Conservation (phyloP, 1,284 basidiomycete species). For the Entoloma clypeatum region DNA sequence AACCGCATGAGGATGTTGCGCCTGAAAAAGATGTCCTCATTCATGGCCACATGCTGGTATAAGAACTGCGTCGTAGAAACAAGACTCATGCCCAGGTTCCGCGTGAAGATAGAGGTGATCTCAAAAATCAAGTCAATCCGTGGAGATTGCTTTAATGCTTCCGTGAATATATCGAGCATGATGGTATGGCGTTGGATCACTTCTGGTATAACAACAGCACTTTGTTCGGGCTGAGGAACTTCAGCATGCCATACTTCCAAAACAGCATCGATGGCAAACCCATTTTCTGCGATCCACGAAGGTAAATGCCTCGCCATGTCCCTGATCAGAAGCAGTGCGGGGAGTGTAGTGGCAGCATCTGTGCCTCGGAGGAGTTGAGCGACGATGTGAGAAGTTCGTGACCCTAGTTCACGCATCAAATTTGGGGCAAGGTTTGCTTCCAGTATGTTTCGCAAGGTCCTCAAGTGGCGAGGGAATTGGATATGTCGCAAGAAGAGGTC, state of each 20-base stretch:
- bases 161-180: conserved; percentile 76
- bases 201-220: conserved; percentile 46
- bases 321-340: conserved; percentile 72
- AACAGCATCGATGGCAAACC: conserved; percentile 63
- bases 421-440: conserved; percentile 75
- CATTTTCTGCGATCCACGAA: conserved; percentile 71
- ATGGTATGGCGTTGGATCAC: conserved; percentile 63
- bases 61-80: conserved; percentile 85
- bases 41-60: conserved; percentile 80
- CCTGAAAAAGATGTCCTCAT: conserved; percentile 62
- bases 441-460: conserved; percentile 79
- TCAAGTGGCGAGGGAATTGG: conserved; percentile 69
- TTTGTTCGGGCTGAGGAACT: conserved; percentile 44
- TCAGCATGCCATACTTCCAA: conserved; percentile 71
- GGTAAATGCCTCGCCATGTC: conserved; percentile 72
- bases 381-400: conserved; percentile 62
- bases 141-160: conserved; percentile 60
- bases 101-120: conserved; percentile 80
- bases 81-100: conserved; percentile 80
- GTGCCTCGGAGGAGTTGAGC: conserved; percentile 54
- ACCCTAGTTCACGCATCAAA: conserved; percentile 71
- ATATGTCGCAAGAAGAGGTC: conserved; percentile 84
- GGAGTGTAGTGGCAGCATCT: conserved; percentile 53
- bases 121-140: conserved; percentile 90
- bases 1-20: conserved; percentile 85